A percentile compares a stretch with the other conserved stretches of the same genome.
These are phyloP conservation scores for Sorghum bicolor DNA, from an alignment of 176 grass and related monocot species.

Conservation along the genomic window DNA sequence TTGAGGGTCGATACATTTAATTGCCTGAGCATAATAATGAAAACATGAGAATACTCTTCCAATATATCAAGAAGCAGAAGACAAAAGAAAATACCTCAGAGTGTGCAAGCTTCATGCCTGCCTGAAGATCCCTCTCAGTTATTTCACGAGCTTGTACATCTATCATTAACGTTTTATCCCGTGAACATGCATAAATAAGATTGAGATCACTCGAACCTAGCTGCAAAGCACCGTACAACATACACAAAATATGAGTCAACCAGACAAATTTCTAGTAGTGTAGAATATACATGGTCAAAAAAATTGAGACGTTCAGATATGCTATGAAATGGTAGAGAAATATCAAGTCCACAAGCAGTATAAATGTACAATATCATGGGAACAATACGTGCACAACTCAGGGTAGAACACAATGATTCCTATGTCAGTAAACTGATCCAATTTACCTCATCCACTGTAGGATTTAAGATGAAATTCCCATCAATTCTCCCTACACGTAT, in stretches of 20 bases:
- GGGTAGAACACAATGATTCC: not conserved
- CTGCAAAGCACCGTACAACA: conserved; percentile 36
- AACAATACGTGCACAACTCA: not conserved
- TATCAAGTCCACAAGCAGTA: conserved; percentile 3
- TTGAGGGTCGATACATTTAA: conserved; percentile 97
- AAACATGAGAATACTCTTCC: conserved; percentile 21
- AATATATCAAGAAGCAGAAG: conserved; percentile 21
- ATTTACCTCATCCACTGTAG: conserved; percentile 90
- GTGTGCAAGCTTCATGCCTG: conserved; percentile 88
- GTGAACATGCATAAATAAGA: conserved; percentile 90
- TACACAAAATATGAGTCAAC: conserved; percentile 19
- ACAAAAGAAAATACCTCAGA: conserved; percentile 57
- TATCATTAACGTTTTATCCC: conserved; percentile 96
- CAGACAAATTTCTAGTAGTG: not conserved
- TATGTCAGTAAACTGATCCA: not conserved
- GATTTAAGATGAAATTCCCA: conserved; percentile 86
- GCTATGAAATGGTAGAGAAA: not conserved
- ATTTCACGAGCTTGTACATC: conserved; percentile 98
- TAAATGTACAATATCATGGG: not conserved
- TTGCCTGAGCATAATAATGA: conserved; percentile 56
- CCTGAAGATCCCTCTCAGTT: conserved; percentile 87
- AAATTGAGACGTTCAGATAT: not conserved
- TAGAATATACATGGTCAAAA: not conserved
- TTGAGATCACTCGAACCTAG: conserved; percentile 95
- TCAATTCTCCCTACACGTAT: conserved; percentile 91